Base-by-base conservation (phyloP, 2,329 filamentous ascomycete species). In the Aureobasidium melanogenum region DNA sequence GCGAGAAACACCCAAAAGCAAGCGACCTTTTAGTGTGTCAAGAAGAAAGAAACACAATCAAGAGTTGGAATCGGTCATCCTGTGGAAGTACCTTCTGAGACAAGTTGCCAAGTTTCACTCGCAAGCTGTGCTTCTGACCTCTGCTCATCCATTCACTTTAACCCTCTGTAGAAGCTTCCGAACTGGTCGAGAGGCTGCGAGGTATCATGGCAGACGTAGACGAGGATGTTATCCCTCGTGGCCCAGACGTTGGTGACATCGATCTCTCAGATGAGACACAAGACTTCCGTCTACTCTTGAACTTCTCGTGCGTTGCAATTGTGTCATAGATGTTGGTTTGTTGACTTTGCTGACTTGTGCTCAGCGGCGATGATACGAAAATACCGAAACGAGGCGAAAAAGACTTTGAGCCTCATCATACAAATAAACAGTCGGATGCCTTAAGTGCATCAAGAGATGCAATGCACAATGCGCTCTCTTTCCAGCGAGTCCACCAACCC, bases 321-420 rank as follows among this genome's bases (percentile, higher is more conserved):
- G 34, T 30, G 46, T 30, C 46, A 19, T 36, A 36, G 36, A 43
- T 19, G 19, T 48, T 44, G 26, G 2, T 8, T 9, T 14, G 17
- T 14, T 15, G 15, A 36, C 6, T 30, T 9, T 41, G 60, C 62
- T 60, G 48, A 66, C 56, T 12, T 44, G 6, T 14, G 12, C 26
- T 44, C 64, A 71, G 69, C 44, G 65, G 64, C 52, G 68, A 72
- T 61, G 69, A 71, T 62, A 68, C 79, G 55, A 84, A 85, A 67
- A 82, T 92, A 12, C 91, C 96, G 38, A 91, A 93, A 66, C 90
- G 91, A 65, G 94, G 94, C 63, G 91, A 96, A 73, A 99, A 99
- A 74, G 94, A 99, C 76, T 99, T 97, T 73, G 94, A 97, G 76
- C 87, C 89, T 30, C 91, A 97, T 75, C 89, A 89, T 51, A 97